Base-by-base conservation (phyloP, 176 grass and related monocot species). In the Puccinellia tenuiflora region DNA sequence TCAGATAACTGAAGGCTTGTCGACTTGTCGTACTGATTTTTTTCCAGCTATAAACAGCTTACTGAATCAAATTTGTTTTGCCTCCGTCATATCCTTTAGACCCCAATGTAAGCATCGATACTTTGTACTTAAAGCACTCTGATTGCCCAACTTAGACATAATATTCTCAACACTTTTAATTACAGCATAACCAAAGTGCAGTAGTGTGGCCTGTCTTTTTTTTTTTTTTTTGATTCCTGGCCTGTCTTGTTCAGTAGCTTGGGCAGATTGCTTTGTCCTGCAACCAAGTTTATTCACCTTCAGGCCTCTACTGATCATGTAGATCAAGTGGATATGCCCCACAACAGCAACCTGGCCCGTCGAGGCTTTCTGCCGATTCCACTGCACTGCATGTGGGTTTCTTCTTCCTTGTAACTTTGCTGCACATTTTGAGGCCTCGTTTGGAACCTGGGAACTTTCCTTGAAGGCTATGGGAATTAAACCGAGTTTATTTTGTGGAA, bases 271-370 rank as follows among this genome's bases (percentile, higher is more conserved):
- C n/a, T 63, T 88, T 39, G 68, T 86, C 34, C 38, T 42, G 54
- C 64, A 82, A 78, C 8, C 28, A 78, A 73, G 9, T 82, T 64
- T 73, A 73, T 78, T 85, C 73, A 83, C 66, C 50, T 60, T 47
- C 69, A 53, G 79, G 31, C 6, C 81, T n/a, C n/a, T 48, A 18
- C 17, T 87, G 48, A 24, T 31, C 50, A 62, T 93, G 87, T 73
- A 95, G 96, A 87, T 98, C 76, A 98, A 98, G 73, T 98, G 96
- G 96, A 95, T 98, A 79, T 98, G 92, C 17, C 96, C 92, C 66
- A 95, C 91, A 1, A 91, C 96, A 79, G 89, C 96, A 40, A 93
- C 89, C n/a, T 65, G 80, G 12, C 77, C 96, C 73, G 92, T 98
- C 10, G 77, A 89, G 0, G 93, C 87, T 88, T 91, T 93, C n/a